These are phyloP conservation scores for Luffa aegyptiaca DNA, from an alignment of 306 rosid genomes.

Conservation along the genomic window DNA sequence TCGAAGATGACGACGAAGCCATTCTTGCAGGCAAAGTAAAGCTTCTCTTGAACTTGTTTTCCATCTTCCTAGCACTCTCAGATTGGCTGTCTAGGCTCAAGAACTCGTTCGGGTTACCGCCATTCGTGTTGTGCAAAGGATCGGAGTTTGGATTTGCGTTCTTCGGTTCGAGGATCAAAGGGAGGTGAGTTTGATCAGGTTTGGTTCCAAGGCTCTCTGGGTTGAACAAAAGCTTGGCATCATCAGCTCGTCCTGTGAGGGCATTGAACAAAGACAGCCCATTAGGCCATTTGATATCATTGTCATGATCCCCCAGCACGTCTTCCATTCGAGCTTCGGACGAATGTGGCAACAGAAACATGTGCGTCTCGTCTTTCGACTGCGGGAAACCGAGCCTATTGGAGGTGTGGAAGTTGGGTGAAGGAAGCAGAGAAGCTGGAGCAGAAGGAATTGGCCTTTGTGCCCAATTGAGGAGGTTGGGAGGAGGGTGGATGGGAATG, in stretches of 20 bases:
- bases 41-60: conserved; percentile 70
- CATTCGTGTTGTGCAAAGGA: conserved; percentile 31
- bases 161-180: conserved; percentile 12
- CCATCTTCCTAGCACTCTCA: conserved; percentile 52
- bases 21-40: conserved; percentile 73
- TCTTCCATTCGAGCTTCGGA: conserved; percentile 61
- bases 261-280: conserved; percentile 85
- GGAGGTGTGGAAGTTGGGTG: conserved; percentile 57
- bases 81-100: conserved; percentile 85
- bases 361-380: conserved; percentile 60
- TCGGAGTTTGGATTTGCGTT: conserved; percentile 31
- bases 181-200: conserved; percentile 30
- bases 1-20: conserved; percentile 75
- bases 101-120: conserved; percentile 49
- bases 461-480: conserved; percentile 76
- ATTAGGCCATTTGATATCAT: conserved; percentile 89
- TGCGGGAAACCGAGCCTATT: conserved; percentile 53
- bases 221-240: conserved; percentile 73
- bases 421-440: conserved; percentile 50
- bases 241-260: conserved; percentile 66
- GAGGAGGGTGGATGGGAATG: conserved; percentile 63
- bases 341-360: conserved; percentile 72
- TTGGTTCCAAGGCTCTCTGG: conserved; percentile 57
- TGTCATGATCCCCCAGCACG: conserved; percentile 70
- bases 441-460: conserved; percentile 63